These are phyloP conservation scores for Aegilops longissima DNA, from an alignment of 176 grass and related monocot genomes.

Conservation along the genomic window DNA sequence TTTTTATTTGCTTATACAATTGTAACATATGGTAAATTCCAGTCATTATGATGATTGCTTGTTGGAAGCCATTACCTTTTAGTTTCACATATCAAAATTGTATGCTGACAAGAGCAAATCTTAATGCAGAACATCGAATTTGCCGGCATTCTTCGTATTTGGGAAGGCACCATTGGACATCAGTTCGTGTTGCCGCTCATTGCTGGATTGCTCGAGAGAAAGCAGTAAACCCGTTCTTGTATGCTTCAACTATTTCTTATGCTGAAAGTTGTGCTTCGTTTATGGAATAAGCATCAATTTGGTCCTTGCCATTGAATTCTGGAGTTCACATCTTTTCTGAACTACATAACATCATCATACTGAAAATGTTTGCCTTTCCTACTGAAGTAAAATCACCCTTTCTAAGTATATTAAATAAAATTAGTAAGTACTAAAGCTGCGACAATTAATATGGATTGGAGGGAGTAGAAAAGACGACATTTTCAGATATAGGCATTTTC, in stretches of 20 bases:
- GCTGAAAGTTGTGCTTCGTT: background rate
- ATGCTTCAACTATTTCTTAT: conserved; percentile 18
- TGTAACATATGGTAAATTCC: background rate
- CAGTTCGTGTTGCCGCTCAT: conserved; percentile 40
- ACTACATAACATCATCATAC: background rate
- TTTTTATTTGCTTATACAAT: background rate
- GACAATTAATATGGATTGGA: too few relatives aligned
- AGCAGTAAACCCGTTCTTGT: conserved; percentile 53
- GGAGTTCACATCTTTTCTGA: background rate
- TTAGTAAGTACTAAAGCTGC: background rate
- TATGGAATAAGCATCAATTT: background rate
- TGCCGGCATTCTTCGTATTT: conserved; percentile 87
- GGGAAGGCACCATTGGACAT: conserved; percentile 67
- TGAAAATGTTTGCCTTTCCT: background rate
- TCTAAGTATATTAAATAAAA: background rate
- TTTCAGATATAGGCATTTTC: background rate
- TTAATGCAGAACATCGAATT: conserved; percentile 75
- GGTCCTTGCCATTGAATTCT: background rate
- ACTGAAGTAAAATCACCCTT: background rate
- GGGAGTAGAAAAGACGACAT: background rate
- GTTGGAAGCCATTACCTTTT: background rate
- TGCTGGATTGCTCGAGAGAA: conserved; percentile 46
- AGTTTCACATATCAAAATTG: conserved; percentile 9
- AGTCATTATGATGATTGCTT: background rate
- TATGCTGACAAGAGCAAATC: background rate